Base-by-base conservation (phyloP, 2,329 filamentous ascomycete species). In the Clonostachys byssicola region DNA sequence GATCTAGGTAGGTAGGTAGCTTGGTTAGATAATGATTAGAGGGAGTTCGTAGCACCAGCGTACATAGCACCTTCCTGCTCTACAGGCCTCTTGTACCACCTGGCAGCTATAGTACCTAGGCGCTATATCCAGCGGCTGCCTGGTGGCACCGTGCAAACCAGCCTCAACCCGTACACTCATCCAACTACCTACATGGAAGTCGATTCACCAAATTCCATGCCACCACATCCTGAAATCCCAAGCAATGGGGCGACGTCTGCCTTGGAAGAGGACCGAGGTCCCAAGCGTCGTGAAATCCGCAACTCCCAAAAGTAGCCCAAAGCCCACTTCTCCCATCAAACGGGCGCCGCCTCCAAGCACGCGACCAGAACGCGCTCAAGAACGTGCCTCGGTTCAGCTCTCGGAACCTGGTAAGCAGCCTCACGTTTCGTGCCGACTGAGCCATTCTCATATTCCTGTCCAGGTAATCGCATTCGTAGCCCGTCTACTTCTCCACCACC, bases 401-500 rank as follows among this genome's bases (percentile, higher is more conserved):
- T 20, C 40, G 42, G 20, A 52, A 34, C 16, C 12, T 42, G n/a
- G 30, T 41, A 33, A 18, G 16, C 12, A 30, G 4, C 34, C 14
- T n/a, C 12, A 5, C 36, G 33, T 18, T 4, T 4, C 20, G 40
- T 59, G 57, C 6, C 23, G 23, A 10, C 7, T 30, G 23, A 30
- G 23, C 23, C 3, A 30, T 30, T 30, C 23, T 30, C 23, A 30
- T 30, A 9, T 2, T 30, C 23, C 3, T 30, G 8, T 30, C 8
- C 23, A 30, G 23, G 23, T 30, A 30, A 61, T 47, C 47, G 52
- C 2, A 40, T 54, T 12, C 59, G 68, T 20, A 71, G 67, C 34
- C 66, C 69, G 14, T 79, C 77, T 1, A 75, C 74, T 9, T 80
- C 78, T 4, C 77, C 77, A 6, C 73, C 75, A 2, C 74, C 74